Conservation (phyloP, 768 basidiomycete genomes). For the Tylopilus plumbeoviolaceoides region DNA sequence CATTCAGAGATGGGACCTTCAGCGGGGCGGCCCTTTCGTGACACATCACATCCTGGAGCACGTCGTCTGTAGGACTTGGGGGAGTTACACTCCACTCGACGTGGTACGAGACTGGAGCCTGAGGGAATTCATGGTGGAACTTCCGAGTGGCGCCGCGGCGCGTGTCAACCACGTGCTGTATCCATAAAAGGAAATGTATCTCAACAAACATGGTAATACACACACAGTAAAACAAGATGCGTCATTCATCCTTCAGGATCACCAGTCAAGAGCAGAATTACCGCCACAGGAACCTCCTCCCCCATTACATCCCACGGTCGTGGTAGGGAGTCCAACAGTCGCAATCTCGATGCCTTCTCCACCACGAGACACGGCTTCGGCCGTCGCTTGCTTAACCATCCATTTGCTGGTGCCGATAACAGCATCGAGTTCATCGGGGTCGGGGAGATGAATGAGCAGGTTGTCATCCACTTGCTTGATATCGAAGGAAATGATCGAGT, state of each 20-base stretch:
- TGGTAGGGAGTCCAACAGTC: conserved; percentile 1
- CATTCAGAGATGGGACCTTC: too few relatives aligned
- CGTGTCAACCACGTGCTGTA: too few relatives aligned
- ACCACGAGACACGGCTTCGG: conserved; percentile 33
- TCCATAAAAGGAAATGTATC: too few relatives aligned
- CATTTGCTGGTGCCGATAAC: conserved; percentile 64
- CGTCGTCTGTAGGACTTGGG: too few relatives aligned
- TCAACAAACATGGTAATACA: too few relatives aligned
- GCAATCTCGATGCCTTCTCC: conserved; percentile 36
- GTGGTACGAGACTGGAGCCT: too few relatives aligned
- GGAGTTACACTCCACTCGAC: too few relatives aligned
- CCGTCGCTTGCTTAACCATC: conserved; percentile 53
- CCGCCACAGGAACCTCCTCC: not conserved
- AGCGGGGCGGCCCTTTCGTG: too few relatives aligned
- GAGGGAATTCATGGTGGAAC: too few relatives aligned
- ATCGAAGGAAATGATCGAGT: conserved; percentile 59
- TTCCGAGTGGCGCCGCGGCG: too few relatives aligned
- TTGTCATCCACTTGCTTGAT: conserved; percentile 42
- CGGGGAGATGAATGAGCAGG: conserved; percentile 52
- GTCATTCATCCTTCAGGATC: not conserved
- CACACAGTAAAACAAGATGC: too few relatives aligned
- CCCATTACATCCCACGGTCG: not conserved
- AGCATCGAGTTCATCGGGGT: conserved; percentile 47
- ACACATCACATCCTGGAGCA: too few relatives aligned
- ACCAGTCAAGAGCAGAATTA: conserved; percentile 5